Evolutionary conservation across 2,329 filamentous ascomycete species (phyloP).

Genomic region (Teratosphaeriaceae sp.): DNA sequence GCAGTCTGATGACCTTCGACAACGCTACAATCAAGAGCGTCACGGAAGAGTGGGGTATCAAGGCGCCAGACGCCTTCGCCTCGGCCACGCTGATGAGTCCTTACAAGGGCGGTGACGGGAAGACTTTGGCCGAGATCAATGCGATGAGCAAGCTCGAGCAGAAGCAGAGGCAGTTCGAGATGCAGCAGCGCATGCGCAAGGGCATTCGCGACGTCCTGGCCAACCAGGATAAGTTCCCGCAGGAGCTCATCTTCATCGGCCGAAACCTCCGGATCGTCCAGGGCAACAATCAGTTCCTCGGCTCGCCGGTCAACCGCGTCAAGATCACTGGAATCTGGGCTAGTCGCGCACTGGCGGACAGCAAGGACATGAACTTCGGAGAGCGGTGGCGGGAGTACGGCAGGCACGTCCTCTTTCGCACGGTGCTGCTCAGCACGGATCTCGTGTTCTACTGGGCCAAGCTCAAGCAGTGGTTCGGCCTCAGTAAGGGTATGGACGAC

Average conservation of each 20-base stretch:
- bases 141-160: slow-evolving; percentile 52
- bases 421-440: slow-evolving; percentile 70
- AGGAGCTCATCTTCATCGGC: slow-evolving; percentile 86
- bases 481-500: slow-evolving; percentile 86
- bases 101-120: slow-evolving; percentile 76
- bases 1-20: slow-evolving; percentile 87
- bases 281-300: slow-evolving; percentile 85
- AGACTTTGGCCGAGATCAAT: slow-evolving; percentile 46
- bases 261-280: slow-evolving; percentile 90
- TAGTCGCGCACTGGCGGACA: slow-evolving; percentile 71
- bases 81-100: slow-evolving; percentile 83
- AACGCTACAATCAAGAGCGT: slow-evolving; percentile 70
- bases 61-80: slow-evolving; percentile 84
- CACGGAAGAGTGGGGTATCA: slow-evolving; percentile 78
- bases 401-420: slow-evolving; percentile 73
- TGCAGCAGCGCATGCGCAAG: slow-evolving; percentile 66
- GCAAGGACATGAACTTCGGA: slow-evolving; percentile 54
- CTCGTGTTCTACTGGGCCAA: slow-evolving; percentile 77
- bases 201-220: slow-evolving; percentile 72
- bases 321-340: slow-evolving; percentile 95
- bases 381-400: slow-evolving; percentile 65
- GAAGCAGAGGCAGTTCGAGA: slow-evolving; percentile 62
- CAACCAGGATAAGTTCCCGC: slow-evolving; percentile 83
- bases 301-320: slow-evolving; percentile 80
- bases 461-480: slow-evolving; percentile 66